Conservation (phyloP, 805 yeast species). For the Sugiyamaella lignohabitans region DNA sequence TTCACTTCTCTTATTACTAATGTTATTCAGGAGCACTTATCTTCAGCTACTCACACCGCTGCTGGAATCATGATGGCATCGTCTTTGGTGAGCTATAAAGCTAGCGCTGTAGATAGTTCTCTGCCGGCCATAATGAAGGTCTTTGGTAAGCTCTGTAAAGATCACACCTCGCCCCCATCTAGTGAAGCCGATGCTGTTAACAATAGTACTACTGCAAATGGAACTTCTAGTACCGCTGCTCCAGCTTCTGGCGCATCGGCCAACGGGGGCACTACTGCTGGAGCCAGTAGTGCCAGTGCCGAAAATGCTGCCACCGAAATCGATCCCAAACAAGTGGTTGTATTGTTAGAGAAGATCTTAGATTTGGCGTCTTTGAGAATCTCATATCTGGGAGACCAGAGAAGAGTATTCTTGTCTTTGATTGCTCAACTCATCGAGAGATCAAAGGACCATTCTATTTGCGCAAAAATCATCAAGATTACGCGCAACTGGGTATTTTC, state of each 20-base stretch:
- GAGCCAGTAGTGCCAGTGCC: constrained; percentile 1
- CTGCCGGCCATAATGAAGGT: constrained; percentile 78
- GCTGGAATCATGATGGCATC: constrained; percentile 68
- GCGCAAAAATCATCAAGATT: constrained; percentile 66
- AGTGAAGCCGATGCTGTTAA: constrained; percentile 18
- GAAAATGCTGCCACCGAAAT: constrained; percentile 38
- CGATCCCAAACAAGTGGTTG: constrained; percentile 76
- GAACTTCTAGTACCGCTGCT: constrained; percentile 19
- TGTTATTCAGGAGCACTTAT: constrained; percentile 72
- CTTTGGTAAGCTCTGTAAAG: constrained; percentile 82
- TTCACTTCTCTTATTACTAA: constrained; percentile 57
- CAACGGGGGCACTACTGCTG: constrained; percentile 36
- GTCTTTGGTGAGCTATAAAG: constrained; percentile 67
- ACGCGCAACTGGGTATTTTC: constrained; percentile 89
- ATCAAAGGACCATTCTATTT: constrained; percentile 67
- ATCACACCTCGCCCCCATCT: constrained; percentile 46
- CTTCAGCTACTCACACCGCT: constrained; percentile 66
- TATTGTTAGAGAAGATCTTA: constrained; percentile 65
- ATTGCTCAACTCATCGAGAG: constrained; percentile 88
- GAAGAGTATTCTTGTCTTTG: constrained; percentile 78
- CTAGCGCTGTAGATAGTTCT: constrained; percentile 66
- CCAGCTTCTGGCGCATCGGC: constrained; percentile 19
- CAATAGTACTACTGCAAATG: constrained; percentile 15
- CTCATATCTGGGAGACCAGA: constrained; percentile 83
- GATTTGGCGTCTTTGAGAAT: constrained; percentile 76